phyloP scores from a whole-genome alignment of 2,329 filamentous ascomycete genomes.

The Paracoccidioides brasiliensis region DNA sequence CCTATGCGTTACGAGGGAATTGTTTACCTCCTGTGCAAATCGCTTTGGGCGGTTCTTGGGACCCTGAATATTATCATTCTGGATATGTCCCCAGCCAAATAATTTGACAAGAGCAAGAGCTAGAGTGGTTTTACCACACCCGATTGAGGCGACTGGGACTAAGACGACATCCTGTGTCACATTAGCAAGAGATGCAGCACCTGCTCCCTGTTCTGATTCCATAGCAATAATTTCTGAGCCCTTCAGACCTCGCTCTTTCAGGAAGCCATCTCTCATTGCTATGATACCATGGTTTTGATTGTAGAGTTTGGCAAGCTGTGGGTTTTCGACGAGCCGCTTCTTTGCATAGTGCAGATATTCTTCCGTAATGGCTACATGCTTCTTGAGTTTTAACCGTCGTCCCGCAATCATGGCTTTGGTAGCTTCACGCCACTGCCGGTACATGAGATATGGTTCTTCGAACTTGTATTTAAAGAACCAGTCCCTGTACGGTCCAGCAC shows the following conservation, averaged over 20 bases:
- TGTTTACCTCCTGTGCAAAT: slow-evolving; percentile 60
- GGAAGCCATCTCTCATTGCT: slow-evolving; percentile 72
- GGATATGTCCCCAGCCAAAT: slow-evolving; percentile 83
- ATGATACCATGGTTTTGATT: slow-evolving; percentile 92
- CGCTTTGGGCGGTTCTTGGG: slow-evolving; percentile 59
- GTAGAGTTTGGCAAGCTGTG: slow-evolving; percentile 57
- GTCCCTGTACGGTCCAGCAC: slow-evolving; percentile 52
- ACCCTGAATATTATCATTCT: slow-evolving; percentile 90
- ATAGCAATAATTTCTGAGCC: slow-evolving; percentile 80
- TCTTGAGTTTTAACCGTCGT: slow-evolving; percentile 62
- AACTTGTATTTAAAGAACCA: slow-evolving; percentile 99
- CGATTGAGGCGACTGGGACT: slow-evolving; percentile 84
- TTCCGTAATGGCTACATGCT: slow-evolving; percentile 79
- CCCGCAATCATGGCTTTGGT: slow-evolving; percentile 78
- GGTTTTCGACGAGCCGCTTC: slow-evolving; percentile 55
- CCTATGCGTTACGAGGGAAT: slow-evolving; percentile 48
- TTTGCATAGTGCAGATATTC: slow-evolving; percentile 79
- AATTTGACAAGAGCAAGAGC: slow-evolving; percentile 68
- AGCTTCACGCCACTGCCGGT: slow-evolving; percentile 94
- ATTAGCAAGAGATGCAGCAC: background rate
- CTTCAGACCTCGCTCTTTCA: slow-evolving; percentile 68
- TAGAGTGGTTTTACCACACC: slow-evolving; percentile 92
- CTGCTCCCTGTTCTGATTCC: slow-evolving; percentile 38
- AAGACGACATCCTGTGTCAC: slow-evolving; percentile 60
- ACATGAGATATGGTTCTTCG: slow-evolving; percentile 97